Evolutionary conservation across 1,284 basidiomycete genomes (phyloP).

Genomic region (Singerocomus rubriflavus): DNA sequence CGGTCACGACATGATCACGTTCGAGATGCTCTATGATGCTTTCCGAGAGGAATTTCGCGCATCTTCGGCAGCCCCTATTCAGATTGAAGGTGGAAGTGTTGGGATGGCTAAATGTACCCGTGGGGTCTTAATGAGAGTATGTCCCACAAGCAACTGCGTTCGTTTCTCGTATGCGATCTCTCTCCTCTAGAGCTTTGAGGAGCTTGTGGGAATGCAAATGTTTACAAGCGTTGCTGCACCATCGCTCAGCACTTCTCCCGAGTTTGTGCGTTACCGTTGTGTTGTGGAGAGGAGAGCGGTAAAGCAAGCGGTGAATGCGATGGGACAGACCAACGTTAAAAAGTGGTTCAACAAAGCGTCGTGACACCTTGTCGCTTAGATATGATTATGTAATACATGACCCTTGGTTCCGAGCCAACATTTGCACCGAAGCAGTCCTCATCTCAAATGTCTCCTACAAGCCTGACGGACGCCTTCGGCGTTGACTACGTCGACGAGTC

Average conservation of each 20-base stretch:
- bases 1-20: conserved; percentile 70
- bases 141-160: conserved; percentile 24
- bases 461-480: conserved; percentile 28
- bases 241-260: conserved; percentile 47
- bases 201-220: conserved; percentile 48
- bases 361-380: conserved; percentile 14
- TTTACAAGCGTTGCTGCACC: conserved; percentile 49
- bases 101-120: conserved; percentile 69
- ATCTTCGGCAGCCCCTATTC: conserved; percentile 69
- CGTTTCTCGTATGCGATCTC: conserved; percentile 6
- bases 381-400: conserved; percentile 23
- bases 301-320: conserved; percentile 60
- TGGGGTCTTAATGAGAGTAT: conserved; percentile 58
- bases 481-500: conserved; percentile 68
- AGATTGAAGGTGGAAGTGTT: conserved; percentile 66
- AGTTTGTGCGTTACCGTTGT: conserved; percentile 68
- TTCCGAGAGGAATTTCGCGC: conserved; percentile 67
- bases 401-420: conserved; percentile 3
- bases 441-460: conserved; percentile 13
- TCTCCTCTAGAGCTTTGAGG: conserved; percentile 62
- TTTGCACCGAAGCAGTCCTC: background rate
- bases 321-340: conserved; percentile 66
- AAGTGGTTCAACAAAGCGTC: conserved; percentile 69
- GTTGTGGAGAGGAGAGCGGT: conserved; percentile 54
- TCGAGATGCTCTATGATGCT: conserved; percentile 73